Conservation (phyloP, 495 filamentous ascomycete species). For the Aspergillus nidulans region DNA sequence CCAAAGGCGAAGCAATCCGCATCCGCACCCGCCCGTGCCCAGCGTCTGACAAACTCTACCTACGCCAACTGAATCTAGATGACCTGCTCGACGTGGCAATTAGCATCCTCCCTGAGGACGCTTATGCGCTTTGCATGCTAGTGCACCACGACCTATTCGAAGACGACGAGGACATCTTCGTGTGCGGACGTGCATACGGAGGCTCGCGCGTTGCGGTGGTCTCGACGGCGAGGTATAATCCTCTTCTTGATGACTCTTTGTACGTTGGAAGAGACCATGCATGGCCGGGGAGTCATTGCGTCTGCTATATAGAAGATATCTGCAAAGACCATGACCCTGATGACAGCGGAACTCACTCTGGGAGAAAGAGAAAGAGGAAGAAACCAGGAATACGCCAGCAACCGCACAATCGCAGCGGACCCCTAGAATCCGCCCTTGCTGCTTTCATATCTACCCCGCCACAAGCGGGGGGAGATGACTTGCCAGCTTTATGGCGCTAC, state of each 20-base stretch:
- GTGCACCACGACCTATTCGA: constrained; percentile 63
- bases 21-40: constrained; percentile 51
- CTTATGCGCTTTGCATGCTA: constrained; percentile 55
- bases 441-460: background rate
- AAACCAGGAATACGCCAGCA: background rate
- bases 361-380: background rate
- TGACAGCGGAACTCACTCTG: too few species aligned
- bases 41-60: constrained; percentile 35
- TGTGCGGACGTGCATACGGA: constrained; percentile 64
- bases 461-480: too few species aligned
- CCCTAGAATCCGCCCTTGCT: background rate
- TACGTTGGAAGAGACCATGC: constrained; percentile 48
- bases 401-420: background rate
- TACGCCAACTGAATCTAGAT: constrained; percentile 55
- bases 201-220: constrained; percentile 57
- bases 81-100: constrained; percentile 61
- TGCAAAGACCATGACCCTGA: background rate
- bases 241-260: constrained; percentile 41
- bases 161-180: constrained; percentile 62
- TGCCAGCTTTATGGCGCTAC: constrained; percentile 47
- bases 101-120: constrained; percentile 52
- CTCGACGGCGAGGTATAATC: constrained; percentile 56
- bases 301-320: constrained; percentile 36
- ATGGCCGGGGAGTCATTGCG: constrained; percentile 63
- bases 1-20: constrained; percentile 34